phyloP scores from a whole-genome alignment of 306 rosid genomes.

The Quercus agrifolia region DNA sequence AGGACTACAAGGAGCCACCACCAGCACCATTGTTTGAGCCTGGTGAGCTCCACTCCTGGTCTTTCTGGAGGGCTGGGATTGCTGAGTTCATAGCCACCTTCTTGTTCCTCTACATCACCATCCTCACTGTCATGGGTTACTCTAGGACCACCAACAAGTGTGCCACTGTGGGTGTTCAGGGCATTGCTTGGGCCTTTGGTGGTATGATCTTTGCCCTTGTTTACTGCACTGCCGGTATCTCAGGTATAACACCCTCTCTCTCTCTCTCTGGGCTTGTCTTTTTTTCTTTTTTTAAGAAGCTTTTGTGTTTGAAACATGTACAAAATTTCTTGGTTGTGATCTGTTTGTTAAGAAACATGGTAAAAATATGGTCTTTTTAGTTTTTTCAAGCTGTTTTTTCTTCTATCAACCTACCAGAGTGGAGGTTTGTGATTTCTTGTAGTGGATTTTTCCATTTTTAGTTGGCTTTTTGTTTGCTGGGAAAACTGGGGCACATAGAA shows the following conservation, averaged over 20 bases:
- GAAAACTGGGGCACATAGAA: not conserved
- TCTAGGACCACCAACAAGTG: constrained; percentile 20
- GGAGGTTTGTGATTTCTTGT: not conserved
- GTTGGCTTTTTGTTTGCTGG: constrained; percentile 3
- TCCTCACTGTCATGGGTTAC: constrained; percentile 44
- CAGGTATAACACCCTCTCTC: constrained; percentile 20
- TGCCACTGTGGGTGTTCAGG: constrained; percentile 37
- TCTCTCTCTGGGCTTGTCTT: not conserved
- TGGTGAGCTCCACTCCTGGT: constrained; percentile 45
- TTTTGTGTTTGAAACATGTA: not conserved
- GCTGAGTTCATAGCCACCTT: constrained; percentile 49
- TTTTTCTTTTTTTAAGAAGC: not conserved
- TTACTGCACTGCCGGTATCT: constrained; percentile 42
- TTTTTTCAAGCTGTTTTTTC: not conserved
- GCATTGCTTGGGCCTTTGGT: constrained; percentile 53
- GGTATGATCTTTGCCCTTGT: constrained; percentile 51
- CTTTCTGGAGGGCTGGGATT: constrained; percentile 43
- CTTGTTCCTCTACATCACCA: constrained; percentile 43
- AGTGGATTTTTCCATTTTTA: not conserved
- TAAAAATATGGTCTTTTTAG: not conserved
- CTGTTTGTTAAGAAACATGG: not conserved
- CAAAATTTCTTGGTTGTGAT: not conserved
- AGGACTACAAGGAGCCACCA: constrained; percentile 49
- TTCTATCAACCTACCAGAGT: not conserved
- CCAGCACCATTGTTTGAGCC: constrained; percentile 46